A percentile compares a stretch with the other conserved stretches of the same genome.
Conservation (phyloP, 768 basidiomycete genomes). For the Panaeolus papilionaceus region DNA sequence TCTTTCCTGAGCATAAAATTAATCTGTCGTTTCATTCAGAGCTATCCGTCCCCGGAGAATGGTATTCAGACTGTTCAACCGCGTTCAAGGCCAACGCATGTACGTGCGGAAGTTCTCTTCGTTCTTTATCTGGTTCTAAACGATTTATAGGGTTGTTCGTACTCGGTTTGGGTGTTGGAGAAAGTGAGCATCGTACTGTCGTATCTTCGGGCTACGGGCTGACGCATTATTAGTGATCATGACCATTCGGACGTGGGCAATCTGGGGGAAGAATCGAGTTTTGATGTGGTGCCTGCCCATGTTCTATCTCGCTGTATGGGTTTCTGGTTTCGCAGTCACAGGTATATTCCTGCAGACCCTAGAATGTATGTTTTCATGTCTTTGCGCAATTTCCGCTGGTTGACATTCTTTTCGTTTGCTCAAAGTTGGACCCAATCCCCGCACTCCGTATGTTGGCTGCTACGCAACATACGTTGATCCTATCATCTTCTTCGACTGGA, state of each 20-base stretch:
- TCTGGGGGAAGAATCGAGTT: slow-evolving; percentile 24
- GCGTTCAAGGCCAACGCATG: slow-evolving; percentile 24
- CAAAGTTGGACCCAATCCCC: slow-evolving; percentile 19
- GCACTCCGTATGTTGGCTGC: slow-evolving; percentile 21
- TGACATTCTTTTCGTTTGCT: background rate
- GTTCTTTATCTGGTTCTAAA: background rate
- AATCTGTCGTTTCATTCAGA: slow-evolving; percentile 12
- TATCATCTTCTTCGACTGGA: slow-evolving; percentile 23
- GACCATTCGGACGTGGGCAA: slow-evolving; percentile 24
- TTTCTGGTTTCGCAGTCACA: slow-evolving; percentile 13
- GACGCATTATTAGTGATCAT: slow-evolving; percentile 20
- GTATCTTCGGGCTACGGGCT: background rate
- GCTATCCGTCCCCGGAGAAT: slow-evolving; percentile 21
- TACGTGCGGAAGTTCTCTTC: slow-evolving; percentile 3
- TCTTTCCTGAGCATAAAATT: background rate
- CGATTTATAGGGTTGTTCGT: slow-evolving; percentile 25
- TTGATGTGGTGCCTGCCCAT: slow-evolving; percentile 18
- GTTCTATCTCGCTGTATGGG: slow-evolving; percentile 18
- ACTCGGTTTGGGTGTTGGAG: slow-evolving; percentile 26
- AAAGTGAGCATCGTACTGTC: slow-evolving; percentile 18
- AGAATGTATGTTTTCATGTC: slow-evolving; percentile 17
- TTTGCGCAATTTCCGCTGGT: background rate
- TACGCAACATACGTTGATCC: slow-evolving; percentile 15
- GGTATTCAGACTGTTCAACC: slow-evolving; percentile 19
- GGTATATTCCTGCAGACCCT: slow-evolving; percentile 17